Conservation (phyloP, 2,329 filamentous ascomycete species). For the Mycosphaerella sp. region DNA sequence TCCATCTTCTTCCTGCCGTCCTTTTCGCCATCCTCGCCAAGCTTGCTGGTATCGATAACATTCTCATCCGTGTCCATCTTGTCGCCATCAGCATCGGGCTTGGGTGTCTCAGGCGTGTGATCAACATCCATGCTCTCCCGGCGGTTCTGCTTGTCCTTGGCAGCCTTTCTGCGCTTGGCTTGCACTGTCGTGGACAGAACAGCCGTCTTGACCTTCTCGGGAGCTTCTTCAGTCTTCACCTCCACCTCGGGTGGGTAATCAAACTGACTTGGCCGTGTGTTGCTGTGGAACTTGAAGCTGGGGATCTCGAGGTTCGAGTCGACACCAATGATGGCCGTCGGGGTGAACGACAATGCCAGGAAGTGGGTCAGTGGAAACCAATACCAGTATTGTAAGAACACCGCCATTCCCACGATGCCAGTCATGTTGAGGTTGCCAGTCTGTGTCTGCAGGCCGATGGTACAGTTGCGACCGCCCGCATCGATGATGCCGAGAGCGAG, state of each 20-base stretch:
- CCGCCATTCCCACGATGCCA: conserved; percentile 93
- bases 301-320: conserved; percentile 92
- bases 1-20: conserved; percentile 78
- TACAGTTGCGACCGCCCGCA: conserved; percentile 95
- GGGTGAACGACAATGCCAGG: conserved; percentile 91
- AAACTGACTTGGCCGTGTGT: conserved; percentile 88
- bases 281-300: conserved; percentile 91
- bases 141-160: conserved; percentile 84
- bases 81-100: conserved; percentile 54
- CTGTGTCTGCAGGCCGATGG: conserved; percentile 93
- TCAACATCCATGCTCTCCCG: conserved; percentile 96
- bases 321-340: conserved; percentile 89
- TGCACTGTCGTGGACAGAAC: conserved; percentile 95
- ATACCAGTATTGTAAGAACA: conserved; percentile 99
- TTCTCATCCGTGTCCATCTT: conserved; percentile 71
- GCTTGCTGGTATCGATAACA: conserved; percentile 37
- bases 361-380: conserved; percentile 99
- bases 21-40: conserved; percentile 48
- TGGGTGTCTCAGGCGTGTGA: conserved; percentile 66
- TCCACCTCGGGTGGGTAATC: conserved; percentile 97
- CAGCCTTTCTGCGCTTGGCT: conserved; percentile 88
- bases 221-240: conserved; percentile 87
- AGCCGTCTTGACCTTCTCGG: conserved; percentile 88
- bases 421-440: conserved; percentile 99
- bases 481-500: conserved; percentile 95